Evolutionary conservation across 139 green algal species (phyloP).

Genomic region (Parachlorella kessleri): DNA sequence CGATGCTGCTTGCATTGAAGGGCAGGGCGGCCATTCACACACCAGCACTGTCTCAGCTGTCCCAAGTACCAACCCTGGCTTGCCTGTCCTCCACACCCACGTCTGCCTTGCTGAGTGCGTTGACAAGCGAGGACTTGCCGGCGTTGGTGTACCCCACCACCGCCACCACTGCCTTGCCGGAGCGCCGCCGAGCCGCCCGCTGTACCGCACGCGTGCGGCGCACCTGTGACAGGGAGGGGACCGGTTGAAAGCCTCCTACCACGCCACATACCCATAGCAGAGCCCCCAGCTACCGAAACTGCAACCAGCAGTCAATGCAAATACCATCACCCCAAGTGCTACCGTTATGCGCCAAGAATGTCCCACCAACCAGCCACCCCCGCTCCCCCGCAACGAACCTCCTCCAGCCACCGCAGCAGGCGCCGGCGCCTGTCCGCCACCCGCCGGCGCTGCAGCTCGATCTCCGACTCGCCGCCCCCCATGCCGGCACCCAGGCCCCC

Average conservation of each 20-base stretch:
- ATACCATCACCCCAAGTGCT: no score
- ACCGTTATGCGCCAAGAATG: no score
- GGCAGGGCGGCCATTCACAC: no score
- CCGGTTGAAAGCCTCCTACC: background rate
- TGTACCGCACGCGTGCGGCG: slow-evolving; percentile 53
- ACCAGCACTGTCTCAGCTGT: no score
- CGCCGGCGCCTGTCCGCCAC: slow-evolving; percentile 35
- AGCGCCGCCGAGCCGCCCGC: slow-evolving; percentile 32
- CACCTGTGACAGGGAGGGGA: slow-evolving; percentile 21
- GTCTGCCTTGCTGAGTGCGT: slow-evolving; percentile 23
- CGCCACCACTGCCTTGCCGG: slow-evolving; percentile 41
- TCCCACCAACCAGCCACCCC: no score
- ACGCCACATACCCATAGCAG: no score
- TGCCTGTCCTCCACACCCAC: slow-evolving; percentile 39
- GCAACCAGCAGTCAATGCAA: no score
- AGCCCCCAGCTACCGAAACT: no score
- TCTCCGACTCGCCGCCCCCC: slow-evolving; percentile 58
- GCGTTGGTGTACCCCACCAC: slow-evolving; percentile 77
- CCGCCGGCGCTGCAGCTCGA: slow-evolving; percentile 58
- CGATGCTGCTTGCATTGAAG: no score
- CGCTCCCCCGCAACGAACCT: no score
- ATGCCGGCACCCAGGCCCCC: slow-evolving; percentile 58
- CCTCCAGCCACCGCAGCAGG: slow-evolving; percentile 44
- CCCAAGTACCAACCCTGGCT: no score
- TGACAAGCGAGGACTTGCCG: slow-evolving; percentile 53